A percentile compares a stretch with the other conserved stretches of the same genome.
These are phyloP conservation scores for Podospora bellae-mahoneyi DNA, from an alignment of 495 filamentous ascomycete genomes.

Conservation along the genomic window DNA sequence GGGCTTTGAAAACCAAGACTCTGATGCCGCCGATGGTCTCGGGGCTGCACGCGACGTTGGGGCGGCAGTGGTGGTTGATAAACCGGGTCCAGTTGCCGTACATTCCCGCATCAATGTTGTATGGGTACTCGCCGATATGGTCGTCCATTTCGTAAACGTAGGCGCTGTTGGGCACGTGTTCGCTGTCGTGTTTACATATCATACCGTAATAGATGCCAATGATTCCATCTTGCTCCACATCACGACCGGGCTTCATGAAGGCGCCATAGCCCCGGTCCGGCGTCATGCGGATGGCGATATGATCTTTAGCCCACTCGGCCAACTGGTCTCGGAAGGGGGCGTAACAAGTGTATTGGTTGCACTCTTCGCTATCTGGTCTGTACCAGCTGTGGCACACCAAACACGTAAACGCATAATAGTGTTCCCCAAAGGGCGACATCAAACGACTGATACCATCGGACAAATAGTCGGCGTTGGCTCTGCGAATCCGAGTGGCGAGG, in stretches of 20 bases:
- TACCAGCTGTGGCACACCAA: not conserved
- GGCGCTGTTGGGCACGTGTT: not conserved
- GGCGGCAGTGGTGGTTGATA: slow-evolving; percentile 25
- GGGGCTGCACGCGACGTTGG: slow-evolving; percentile 12
- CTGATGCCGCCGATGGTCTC: slow-evolving; percentile 16
- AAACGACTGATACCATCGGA: not conserved
- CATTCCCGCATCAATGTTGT: slow-evolving; percentile 11
- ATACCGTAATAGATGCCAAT: not conserved
- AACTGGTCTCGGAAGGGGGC: not conserved
- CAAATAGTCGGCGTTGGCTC: not conserved
- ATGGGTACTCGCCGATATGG: not conserved
- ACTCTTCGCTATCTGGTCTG: not conserved
- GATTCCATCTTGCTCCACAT: not conserved
- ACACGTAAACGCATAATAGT: not conserved
- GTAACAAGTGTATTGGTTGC: not conserved
- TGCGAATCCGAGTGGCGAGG: not conserved
- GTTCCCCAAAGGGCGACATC: too few species aligned
- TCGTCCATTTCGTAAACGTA: not conserved
- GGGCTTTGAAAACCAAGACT: slow-evolving; percentile 16
- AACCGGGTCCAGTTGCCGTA: slow-evolving; percentile 33
- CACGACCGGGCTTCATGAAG: not conserved
- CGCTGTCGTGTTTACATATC: not conserved
- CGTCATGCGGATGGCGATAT: not conserved
- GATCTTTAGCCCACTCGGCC: not conserved
- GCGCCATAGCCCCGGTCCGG: not conserved